Evolutionary conservation across 1,284 basidiomycete genomes (phyloP), one percentile per base, ranked within the genome.

Genomic region (Pseudozyma hubeiensis): DNA sequence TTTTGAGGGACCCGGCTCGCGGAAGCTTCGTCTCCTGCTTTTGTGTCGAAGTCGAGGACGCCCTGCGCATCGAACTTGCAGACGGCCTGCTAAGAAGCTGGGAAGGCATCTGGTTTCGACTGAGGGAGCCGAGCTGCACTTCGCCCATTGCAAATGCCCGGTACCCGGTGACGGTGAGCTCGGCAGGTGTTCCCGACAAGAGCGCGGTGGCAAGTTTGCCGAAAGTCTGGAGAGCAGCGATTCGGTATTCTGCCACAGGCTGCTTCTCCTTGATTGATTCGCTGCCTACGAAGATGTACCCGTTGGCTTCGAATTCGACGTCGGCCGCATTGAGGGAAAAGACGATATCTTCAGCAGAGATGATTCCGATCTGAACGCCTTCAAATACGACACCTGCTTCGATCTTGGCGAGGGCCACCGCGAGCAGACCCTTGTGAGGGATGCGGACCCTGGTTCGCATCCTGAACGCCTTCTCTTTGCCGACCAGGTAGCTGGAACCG

Each of bases 61-160:
- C 34, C 30, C 46, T 52, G 13, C 57, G 54, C n/a, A 51, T 24
- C 14, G 64, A 60, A n/a, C 40, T 58, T 1, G 60, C 31, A 5
- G 73, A 64, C 4, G 46, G 30, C 14, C 61, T 63, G 60, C 60
- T 66, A 44, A 55, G 60, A 30, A 67, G 48, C 29, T 67, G 64
- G 9, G 64, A 35, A 31, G 69, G 56, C 9, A 72, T 50, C 24
- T 59, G 60, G 29, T 41, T 53, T 17, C 69, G 64, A 33, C 37
- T 43, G 16, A 57, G 44, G 7, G 63, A 34, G 29, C 52, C n/a
- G 16, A 46, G 45, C 33, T 58, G 59, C 54, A 60, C 45, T 9
- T 72, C 69, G 30, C 64, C 69, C 69, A 72, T 66, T 14, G 69
- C 69, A 53, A 67, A 72, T 4, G 69, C 69, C 30, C 69, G 64